Evolutionary conservation across 768 basidiomycete genomes (phyloP), one percentile per base, ranked within the genome.

Genomic region (Mycena sanguinolenta): DNA sequence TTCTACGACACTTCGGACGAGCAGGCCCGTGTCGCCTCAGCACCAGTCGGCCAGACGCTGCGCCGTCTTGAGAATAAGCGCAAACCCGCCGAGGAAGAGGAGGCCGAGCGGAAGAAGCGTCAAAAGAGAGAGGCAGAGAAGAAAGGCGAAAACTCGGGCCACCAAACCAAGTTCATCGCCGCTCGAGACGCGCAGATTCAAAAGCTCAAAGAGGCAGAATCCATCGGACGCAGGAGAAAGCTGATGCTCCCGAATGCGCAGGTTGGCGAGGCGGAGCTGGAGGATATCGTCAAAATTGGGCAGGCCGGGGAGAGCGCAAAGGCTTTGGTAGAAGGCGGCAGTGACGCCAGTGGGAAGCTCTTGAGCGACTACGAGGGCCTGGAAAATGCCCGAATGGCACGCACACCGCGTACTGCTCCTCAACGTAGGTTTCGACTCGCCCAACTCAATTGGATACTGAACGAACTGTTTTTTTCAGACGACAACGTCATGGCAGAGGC

Each of bases 201-300:
- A 79, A 96, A 97, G 80, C 84, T 99, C 66, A 98, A 98, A 80
- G 98, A 99, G 80, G 97, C 97, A 23, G 96, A 98, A 79, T 96
- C 94, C 62, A 96, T 99, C 66, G 94, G 95, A 28, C 88, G 95
- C 72, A 82, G 98, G 73, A 83, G 95, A 74, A 95, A 94, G 80
- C 84, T 99, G 32, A 88, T 89, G 63, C 85, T 99, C 17, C 98
- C 98, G 0, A 82, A 84, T 28, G 95, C 97, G 8, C 98, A 99
- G 76, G 98, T 99, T 19, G 94, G 95, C 12, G 98, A 99, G 82
- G 82, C 87, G 3, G 98, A 99, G 80, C 82, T 99, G 59, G 98
- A 99, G 82, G 96, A 98, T 73, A 98, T 99, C 70, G 97, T 98
- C 73, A 99, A 99, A 84, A 98, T 99, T 76, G 98, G 98, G 0